These are phyloP conservation scores for Colletotrichum higginsianum DNA, from an alignment of 2,329 filamentous ascomycete species.

Conservation along the genomic window DNA sequence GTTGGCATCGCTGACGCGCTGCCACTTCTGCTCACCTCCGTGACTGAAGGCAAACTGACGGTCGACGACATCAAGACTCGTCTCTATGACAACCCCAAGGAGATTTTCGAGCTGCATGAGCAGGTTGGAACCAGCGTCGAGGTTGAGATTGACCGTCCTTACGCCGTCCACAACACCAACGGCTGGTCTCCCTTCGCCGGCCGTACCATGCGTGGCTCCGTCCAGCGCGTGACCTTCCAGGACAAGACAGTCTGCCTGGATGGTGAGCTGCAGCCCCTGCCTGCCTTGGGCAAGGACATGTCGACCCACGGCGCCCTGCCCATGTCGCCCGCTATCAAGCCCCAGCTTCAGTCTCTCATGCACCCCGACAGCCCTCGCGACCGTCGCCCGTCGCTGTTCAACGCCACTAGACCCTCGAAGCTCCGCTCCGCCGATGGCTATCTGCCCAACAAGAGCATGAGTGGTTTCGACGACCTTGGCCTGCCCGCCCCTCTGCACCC, in stretches of 20 bases:
- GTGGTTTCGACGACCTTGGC: slow-evolving; percentile 60
- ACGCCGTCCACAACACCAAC: slow-evolving; percentile 66
- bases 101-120: slow-evolving; percentile 87
- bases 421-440: slow-evolving; percentile 47
- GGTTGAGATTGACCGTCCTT: slow-evolving; percentile 81
- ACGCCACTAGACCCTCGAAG: slow-evolving; percentile 49
- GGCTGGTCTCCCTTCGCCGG: slow-evolving; percentile 82
- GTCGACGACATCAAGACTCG: slow-evolving; percentile 80
- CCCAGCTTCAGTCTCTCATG: slow-evolving; percentile 57
- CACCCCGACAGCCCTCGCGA: slow-evolving; percentile 55
- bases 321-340: slow-evolving; percentile 72
- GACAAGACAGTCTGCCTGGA: slow-evolving; percentile 83
- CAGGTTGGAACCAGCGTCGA: slow-evolving; percentile 82
- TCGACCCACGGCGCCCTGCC: slow-evolving; percentile 74
- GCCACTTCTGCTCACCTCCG: slow-evolving; percentile 82
- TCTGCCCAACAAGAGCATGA: slow-evolving; percentile 22
- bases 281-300: slow-evolving; percentile 80
- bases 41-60: slow-evolving; percentile 80
- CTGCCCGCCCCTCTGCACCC: slow-evolving; percentile 64
- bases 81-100: slow-evolving; percentile 84
- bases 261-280: slow-evolving; percentile 71
- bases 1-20: slow-evolving; percentile 81
- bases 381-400: slow-evolving; percentile 51
- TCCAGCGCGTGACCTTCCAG: slow-evolving; percentile 83
- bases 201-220: slow-evolving; percentile 76